Conservation (phyloP, 208 protist genomes). For the Acanthamoeba royreba region DNA sequence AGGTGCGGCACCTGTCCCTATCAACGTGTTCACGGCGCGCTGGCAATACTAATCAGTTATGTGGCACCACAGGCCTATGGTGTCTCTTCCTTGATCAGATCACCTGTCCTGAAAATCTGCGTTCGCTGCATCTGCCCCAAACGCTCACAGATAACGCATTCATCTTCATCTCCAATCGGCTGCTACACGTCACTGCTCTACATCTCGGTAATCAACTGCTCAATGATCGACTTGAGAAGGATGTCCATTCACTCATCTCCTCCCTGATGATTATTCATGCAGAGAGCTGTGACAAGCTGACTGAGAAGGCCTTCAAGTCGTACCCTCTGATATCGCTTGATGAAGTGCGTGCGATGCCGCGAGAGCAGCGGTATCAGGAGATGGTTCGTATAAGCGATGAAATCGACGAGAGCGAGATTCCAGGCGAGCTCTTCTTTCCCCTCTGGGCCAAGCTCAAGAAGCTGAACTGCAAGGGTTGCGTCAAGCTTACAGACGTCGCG, state of each 20-base stretch:
- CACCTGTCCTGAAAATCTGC: background rate
- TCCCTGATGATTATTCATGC: background rate
- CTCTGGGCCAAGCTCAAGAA: background rate
- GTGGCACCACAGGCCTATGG: background rate
- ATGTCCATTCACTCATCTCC: background rate
- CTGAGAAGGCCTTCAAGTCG: background rate
- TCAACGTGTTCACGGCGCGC: background rate
- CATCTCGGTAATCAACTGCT: background rate
- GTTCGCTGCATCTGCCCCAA: slow-evolving; percentile 5
- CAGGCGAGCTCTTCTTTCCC: background rate
- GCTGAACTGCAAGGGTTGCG: slow-evolving; percentile 39
- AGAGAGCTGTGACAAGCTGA: background rate
- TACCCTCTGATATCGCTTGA: background rate
- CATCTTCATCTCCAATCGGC: background rate
- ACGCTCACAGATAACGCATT: background rate
- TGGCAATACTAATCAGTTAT: background rate
- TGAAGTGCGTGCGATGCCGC: background rate
- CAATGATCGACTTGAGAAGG: too few species aligned
- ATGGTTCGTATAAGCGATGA: background rate
- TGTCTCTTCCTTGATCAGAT: background rate
- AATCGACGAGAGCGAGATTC: background rate
- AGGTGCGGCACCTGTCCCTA: background rate
- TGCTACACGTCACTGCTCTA: background rate
- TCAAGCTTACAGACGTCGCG: background rate
- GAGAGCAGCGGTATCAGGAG: background rate